A percentile compares a stretch with the other conserved stretches of the same genome.
Conservation (phyloP, 2,329 filamentous ascomycete species). For the Fusarium kyushuense region DNA sequence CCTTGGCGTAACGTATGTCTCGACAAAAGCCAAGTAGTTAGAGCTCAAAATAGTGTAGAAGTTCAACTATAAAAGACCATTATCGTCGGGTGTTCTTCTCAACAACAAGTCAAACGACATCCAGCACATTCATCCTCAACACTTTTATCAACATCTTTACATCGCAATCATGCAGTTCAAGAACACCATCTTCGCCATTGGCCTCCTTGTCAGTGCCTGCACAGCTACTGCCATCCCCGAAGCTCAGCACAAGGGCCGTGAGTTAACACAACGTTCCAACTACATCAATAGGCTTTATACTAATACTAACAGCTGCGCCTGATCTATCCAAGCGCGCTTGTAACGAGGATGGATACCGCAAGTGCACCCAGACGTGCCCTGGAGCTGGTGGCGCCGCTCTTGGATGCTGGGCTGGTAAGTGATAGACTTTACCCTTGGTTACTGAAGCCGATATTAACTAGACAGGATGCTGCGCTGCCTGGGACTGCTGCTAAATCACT, state of each 20-base stretch:
- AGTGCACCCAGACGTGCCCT: background rate
- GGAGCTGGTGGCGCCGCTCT: background rate
- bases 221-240: background rate
- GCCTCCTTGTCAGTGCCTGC: background rate
- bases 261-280: background rate
- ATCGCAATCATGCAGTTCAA: background rate
- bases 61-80: background rate
- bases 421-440: too few species aligned
- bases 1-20: too few species aligned
- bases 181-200: background rate
- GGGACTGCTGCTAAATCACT: background rate
- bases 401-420: background rate
- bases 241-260: background rate
- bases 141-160: too few species aligned
- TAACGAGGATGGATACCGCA: background rate
- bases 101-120: background rate
- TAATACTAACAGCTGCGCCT: background rate
- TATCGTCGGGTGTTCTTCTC: background rate
- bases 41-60: background rate
- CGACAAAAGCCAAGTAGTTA: background rate
- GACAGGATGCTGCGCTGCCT: background rate
- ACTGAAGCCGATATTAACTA: accelerated
- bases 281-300: background rate
- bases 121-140: background rate
- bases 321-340: background rate